Base-by-base conservation (phyloP, 176 grass and related monocot species). In the Avena atlantica region DNA sequence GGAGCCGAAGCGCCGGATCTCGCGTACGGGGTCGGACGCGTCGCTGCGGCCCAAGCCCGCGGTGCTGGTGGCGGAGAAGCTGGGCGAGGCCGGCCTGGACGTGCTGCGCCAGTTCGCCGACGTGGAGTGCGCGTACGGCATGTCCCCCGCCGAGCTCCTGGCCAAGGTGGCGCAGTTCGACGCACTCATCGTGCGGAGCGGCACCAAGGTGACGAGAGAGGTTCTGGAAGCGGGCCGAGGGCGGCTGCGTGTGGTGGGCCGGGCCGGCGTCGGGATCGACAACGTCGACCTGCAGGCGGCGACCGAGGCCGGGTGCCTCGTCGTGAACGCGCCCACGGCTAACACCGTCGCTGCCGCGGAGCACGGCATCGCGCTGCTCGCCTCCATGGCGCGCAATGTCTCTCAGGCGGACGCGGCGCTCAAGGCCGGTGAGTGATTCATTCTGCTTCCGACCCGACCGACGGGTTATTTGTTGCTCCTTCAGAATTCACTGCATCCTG, bases 201-300 rank as follows among this genome's bases (percentile, higher is more conserved):
- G 88, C 48, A 95, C 93, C 17, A 95, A 93, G 86, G 93, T 95
- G 61, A 90, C 93, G 27, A 78, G 93, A 66, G 93, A 95, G 68
- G 93, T 95, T 80, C 86, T 95, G 59, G 91, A 91, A 70, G 93
- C 93, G 1, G 86, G 87, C 0, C 65, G 82, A 16, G 91, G 89
- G 0, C 70, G 91, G 34, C 87, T 95, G n/a, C 85, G 84, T 13
- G 94, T 93, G 1, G 94, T 93, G 2, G 94, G 91, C 8, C 80
- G 94, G 17, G 94, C 94, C 27, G 94, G 94, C 29, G 91, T 95
- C 31, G 91, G 94, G 82, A 95, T 93, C 81, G 94, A 95, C 89
- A 95, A 95, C 82, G 91, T 95, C 71, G 94, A 95, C 87, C 69
- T 95, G 21, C 94, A 91, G 80, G 91, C 94, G 0, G 94, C 94